Conservation (phyloP, 768 basidiomycete species). For the Leccinellum albellum region DNA sequence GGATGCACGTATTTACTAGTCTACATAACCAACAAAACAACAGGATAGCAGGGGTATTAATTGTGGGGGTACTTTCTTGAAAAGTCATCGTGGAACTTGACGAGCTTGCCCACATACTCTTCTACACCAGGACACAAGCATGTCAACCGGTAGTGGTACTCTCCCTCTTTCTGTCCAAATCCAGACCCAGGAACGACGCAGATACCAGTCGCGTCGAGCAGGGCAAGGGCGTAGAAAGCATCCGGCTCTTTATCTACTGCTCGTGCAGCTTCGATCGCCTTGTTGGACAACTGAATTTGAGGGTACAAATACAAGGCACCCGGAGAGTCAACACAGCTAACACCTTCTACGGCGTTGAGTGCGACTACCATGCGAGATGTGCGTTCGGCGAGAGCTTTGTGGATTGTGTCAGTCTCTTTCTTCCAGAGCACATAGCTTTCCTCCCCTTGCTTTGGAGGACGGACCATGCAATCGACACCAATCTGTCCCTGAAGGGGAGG, state of each 20-base stretch:
- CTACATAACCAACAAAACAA: neutral
- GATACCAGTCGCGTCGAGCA: constrained; percentile 88
- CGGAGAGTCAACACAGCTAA: constrained; percentile 84
- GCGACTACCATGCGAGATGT: constrained; percentile 70
- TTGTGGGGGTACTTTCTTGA: constrained; percentile 41
- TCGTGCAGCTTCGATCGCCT: constrained; percentile 70
- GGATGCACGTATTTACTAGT: neutral
- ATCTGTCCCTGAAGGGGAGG: constrained; percentile 90
- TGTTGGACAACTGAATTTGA: constrained; percentile 65
- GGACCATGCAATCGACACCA: constrained; percentile 91
- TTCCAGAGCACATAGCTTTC: constrained; percentile 78
- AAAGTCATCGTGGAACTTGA: constrained; percentile 66
- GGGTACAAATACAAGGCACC: constrained; percentile 96
- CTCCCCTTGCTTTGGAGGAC: constrained; percentile 75
- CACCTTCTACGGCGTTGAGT: constrained; percentile 82
- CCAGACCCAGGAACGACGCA: constrained; percentile 93
- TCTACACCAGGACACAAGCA: constrained; percentile 94
- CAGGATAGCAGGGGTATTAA: constrained; percentile 11
- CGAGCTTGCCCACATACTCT: constrained; percentile 83
- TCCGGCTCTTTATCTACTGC: constrained; percentile 78
- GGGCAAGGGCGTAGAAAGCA: constrained; percentile 77
- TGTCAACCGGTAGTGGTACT: constrained; percentile 89
- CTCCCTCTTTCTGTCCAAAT: constrained; percentile 89
- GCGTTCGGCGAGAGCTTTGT: constrained; percentile 66
- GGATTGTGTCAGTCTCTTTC: constrained; percentile 78